Evolutionary conservation across 768 basidiomycete genomes (phyloP), one percentile per base, ranked within the genome.

Genomic region (Collybia sordida): DNA sequence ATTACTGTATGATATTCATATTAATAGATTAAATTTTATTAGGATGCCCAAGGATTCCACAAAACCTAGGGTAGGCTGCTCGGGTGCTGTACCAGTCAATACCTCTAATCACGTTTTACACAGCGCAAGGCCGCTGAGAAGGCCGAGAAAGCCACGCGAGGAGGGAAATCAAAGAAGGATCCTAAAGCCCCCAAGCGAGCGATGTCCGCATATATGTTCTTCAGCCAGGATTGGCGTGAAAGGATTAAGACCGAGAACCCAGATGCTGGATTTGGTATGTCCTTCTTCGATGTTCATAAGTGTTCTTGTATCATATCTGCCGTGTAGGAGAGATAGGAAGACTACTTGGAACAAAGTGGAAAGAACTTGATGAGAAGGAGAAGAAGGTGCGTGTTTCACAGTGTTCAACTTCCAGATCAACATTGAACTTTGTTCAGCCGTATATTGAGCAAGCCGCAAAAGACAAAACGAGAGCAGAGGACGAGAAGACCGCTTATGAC

Each of bases 121-220:
- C 64, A 88, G 86, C 83, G 88, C 73, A 89, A 86, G 73, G 86
- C 85, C 64, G 83, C 81, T 46, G 83, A 83, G 60, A 88, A 88
- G 72, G 75, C 79, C 19, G 86, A 87, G 60, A 84, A 83, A 59
- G 72, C 76, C 17, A 53, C 74, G 31, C 70, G 77, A 56, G 23
- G 53, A 24, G 47, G 42, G 27, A 84, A 83, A 64, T 67, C 69
- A 52, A 83, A 88, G 72, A 93, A 91, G 72, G 86, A 93, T 67
- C 82, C 81, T 53, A 88, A 88, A 69, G 83, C 86, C 39, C 93
- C 93, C 53, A 97, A 98, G 75, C 85, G 94, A 47, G 89, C 92
- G 0, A 79, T 97, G 40, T 97, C 94, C 24, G 93, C 96, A 35
- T 98, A 97, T 77, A 97, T 98, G 96, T 94, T 94, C 88, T 98